Evolutionary conservation across 768 basidiomycete genomes (phyloP), one percentile per base, ranked within the genome.

Genomic region (Hericium alpestre): DNA sequence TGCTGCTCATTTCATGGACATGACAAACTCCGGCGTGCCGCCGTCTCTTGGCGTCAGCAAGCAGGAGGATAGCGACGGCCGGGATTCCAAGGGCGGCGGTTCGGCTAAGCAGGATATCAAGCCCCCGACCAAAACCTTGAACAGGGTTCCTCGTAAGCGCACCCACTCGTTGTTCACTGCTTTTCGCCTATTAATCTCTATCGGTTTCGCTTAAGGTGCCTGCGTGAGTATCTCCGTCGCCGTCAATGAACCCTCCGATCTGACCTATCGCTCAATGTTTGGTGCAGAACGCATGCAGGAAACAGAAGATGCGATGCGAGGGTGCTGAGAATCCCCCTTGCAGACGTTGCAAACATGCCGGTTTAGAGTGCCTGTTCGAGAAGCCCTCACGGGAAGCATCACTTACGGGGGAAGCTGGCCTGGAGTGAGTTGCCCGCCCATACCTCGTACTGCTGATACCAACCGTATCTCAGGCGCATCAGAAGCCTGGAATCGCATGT

Each of bases 311-410:
- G 94, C 79, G 93, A 64, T 97, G 93, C 67, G 92, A 94, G 70
- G 93, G 92, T 1, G 94, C 93, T 15, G 94, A 96, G 69, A 93
- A 90, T 65, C 93, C 94, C 23, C 94, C 94, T n/a, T 97, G 94
- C 72, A 85, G 88, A 65, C 83, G 94, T 47, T 97, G 94, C 72
- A 80, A 90, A 37, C 87, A 92, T 64, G 86, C 88, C 18, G 89
- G 90, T 2, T 76, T 96, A 12, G 90, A 93, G 43, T 97, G 94
- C 73, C 77, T 96, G 38, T 95, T 97, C 68, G 94, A 97, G 71
- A 96, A 96, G 65, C 94, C 94, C 2, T 85, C 83, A 12, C 79
- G 85, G 63, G 91, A 93, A 68, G 87, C 89, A 13, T 88, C 86
- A 56, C 79, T 92, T 51, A 90, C 90, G 8, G 89, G 90, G 48